Conservation (phyloP, 257 asterid genomes). For the Nicotiana attenuata region DNA sequence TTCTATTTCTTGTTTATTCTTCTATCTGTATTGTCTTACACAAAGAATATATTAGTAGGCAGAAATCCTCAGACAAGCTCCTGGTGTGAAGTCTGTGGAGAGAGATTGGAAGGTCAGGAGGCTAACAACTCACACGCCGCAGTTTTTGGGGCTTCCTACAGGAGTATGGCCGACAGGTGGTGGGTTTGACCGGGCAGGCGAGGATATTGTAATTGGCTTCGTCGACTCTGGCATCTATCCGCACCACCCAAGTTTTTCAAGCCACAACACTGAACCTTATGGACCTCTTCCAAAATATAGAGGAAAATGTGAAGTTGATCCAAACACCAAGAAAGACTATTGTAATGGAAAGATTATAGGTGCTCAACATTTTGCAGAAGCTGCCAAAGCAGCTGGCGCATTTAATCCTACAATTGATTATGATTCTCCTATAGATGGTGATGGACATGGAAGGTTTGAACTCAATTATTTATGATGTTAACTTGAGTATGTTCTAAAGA, state of each 20-base stretch:
- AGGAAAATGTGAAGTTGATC: slow-evolving; percentile 88
- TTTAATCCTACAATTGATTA: slow-evolving; percentile 74
- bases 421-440: slow-evolving; percentile 95
- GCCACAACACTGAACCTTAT: slow-evolving; percentile 64
- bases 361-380: slow-evolving; percentile 97
- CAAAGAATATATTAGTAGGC: slow-evolving; percentile 60
- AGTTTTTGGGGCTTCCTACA: slow-evolving; percentile 94
- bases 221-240: slow-evolving; percentile 97
- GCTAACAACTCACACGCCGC: slow-evolving; percentile 95
- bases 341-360: slow-evolving; percentile 98
- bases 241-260: slow-evolving; percentile 88
- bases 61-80: slow-evolving; percentile 71
- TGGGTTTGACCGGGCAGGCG: slow-evolving; percentile 94
- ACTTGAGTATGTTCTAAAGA: background rate
- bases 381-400: slow-evolving; percentile 91
- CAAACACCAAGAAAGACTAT: slow-evolving; percentile 57
- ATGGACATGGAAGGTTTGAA: slow-evolving; percentile 96
- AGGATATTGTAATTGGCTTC: slow-evolving; percentile 83
- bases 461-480: background rate
- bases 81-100: slow-evolving; percentile 83
- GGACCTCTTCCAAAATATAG: slow-evolving; percentile 77
- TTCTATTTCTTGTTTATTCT: slow-evolving; percentile 8
- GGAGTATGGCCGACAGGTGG: slow-evolving; percentile 99
- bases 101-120: slow-evolving; percentile 97
- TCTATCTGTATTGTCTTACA: slow-evolving; percentile 37